These are phyloP conservation scores for Ceratobasidium theobromae DNA, from an alignment of 1,284 basidiomycete genomes.

Conservation along the genomic window DNA sequence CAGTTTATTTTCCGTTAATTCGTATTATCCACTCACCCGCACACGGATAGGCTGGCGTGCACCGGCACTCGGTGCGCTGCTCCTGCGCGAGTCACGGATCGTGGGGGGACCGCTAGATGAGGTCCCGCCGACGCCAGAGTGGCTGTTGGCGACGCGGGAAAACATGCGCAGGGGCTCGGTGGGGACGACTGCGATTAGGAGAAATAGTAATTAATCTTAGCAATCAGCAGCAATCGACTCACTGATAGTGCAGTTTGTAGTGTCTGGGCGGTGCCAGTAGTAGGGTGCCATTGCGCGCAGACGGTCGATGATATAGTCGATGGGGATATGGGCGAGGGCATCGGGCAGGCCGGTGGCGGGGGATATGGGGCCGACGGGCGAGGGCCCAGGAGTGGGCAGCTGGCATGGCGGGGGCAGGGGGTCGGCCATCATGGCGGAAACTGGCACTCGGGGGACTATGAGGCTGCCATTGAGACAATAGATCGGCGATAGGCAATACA, in stretches of 20 bases:
- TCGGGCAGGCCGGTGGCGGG: conserved; percentile 28
- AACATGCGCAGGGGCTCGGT: not conserved
- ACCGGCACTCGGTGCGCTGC: conserved; percentile 50
- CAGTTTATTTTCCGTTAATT: not conserved
- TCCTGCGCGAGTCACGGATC: conserved; percentile 43
- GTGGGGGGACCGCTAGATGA: conserved; percentile 42
- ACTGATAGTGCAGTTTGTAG: conserved; percentile 74
- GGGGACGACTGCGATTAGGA: conserved; percentile 18
- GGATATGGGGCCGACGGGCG: conserved; percentile 17
- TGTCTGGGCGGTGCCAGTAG: conserved; percentile 70
- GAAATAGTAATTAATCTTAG: conserved; percentile 1
- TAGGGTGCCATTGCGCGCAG: conserved; percentile 62
- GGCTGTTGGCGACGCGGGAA: conserved; percentile 45
- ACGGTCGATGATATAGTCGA: conserved; percentile 68
- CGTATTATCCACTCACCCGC: conserved; percentile 51
- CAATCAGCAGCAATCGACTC: conserved; percentile 39
- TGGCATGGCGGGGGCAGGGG: conserved; percentile 19
- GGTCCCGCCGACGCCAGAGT: conserved; percentile 38
- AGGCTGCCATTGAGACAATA: not conserved
- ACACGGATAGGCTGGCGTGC: conserved; percentile 49
- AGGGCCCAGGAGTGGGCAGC: not conserved
- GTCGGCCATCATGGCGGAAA: conserved; percentile 30
- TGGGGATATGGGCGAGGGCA: conserved; percentile 58
- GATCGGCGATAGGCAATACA: conserved; percentile 25
- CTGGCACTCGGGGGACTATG: not conserved